Evolutionary conservation across 208 protist genomes (phyloP).

Genomic region (Histomonas meleagridis): DNA sequence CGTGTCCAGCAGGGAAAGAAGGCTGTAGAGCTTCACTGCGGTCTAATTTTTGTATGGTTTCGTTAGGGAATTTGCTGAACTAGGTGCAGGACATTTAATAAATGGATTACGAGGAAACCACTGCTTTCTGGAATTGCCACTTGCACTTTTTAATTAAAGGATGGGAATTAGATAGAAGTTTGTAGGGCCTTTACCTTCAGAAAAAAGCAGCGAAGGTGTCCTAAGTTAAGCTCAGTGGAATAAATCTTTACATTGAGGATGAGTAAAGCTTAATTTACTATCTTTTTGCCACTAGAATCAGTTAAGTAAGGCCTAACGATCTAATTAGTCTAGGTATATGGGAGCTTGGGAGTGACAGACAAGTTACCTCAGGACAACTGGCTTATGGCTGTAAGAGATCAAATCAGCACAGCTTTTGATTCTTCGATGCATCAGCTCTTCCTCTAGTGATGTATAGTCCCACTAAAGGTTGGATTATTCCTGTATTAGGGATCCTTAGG

Average conservation of each 20-base stretch:
- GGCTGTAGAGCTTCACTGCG: constrained; percentile 69
- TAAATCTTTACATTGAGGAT: constrained; percentile 63
- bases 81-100: constrained; percentile 55
- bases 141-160: constrained; percentile 49
- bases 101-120: constrained; percentile 65
- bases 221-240: constrained; percentile 63
- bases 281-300: constrained; percentile 63
- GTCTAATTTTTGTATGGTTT: constrained; percentile 57
- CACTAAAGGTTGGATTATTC: constrained; percentile 50
- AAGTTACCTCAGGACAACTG: constrained; percentile 41
- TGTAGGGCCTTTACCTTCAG: constrained; percentile 64
- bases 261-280: constrained; percentile 67
- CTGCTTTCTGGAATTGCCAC: constrained; percentile 56
- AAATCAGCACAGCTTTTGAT: constrained; percentile 62
- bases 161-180: constrained; percentile 60
- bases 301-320: constrained; percentile 66
- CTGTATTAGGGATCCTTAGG: constrained; percentile 64
- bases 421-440: constrained; percentile 65
- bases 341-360: background rate
- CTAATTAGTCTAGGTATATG: too few species aligned
- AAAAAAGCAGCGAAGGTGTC: constrained; percentile 64
- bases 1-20: constrained; percentile 65
- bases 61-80: constrained; percentile 60
- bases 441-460: constrained; percentile 61
- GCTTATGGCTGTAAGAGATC: constrained; percentile 65